A percentile compares a stretch with the other conserved stretches of the same genome.
Conservation (phyloP, 768 basidiomycete genomes). For the Lactarius vividus region DNA sequence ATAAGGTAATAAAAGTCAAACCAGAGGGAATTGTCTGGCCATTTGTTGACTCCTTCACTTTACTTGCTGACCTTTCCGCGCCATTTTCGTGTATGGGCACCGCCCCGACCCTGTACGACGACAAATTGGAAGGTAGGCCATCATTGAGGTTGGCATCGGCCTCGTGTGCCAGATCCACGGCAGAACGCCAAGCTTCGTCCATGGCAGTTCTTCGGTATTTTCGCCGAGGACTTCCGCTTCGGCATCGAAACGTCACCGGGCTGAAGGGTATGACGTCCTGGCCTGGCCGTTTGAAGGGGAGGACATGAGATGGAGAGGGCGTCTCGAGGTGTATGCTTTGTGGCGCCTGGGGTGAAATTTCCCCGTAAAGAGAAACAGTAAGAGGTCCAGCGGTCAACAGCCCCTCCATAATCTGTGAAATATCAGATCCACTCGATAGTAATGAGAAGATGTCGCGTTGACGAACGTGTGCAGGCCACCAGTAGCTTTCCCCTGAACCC, state of each 20-base stretch:
- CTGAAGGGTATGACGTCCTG: conserved; percentile 44
- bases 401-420: conserved; percentile 23
- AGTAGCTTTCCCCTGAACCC: conserved; percentile 37
- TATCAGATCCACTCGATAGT: background rate
- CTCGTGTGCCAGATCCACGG: conserved; percentile 26
- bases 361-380: conserved; percentile 35
- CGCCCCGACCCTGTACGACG: conserved; percentile 18
- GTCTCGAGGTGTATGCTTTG: conserved; percentile 31
- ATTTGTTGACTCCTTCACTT: background rate
- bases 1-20: conserved; percentile 23
- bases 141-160: conserved; percentile 25
- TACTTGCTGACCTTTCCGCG: background rate
- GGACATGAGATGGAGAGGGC: conserved; percentile 43
- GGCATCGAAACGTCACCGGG: conserved; percentile 35
- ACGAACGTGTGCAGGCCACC: conserved; percentile 74
- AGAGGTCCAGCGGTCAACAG: conserved; percentile 32
- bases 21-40: background rate
- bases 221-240: background rate
- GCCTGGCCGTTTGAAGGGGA: conserved; percentile 37
- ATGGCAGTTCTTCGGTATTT: conserved; percentile 17
- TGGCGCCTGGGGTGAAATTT: conserved; percentile 29
- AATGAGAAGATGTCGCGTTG: conserved; percentile 18
- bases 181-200: conserved; percentile 24
- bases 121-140: conserved; percentile 26
- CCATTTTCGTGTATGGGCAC: background rate